Percentiles rank a stretch among this genome's conserved stretches.
Evolutionary conservation across 495 filamentous ascomycete genomes (phyloP).

Genomic region (Neurospora africana): DNA sequence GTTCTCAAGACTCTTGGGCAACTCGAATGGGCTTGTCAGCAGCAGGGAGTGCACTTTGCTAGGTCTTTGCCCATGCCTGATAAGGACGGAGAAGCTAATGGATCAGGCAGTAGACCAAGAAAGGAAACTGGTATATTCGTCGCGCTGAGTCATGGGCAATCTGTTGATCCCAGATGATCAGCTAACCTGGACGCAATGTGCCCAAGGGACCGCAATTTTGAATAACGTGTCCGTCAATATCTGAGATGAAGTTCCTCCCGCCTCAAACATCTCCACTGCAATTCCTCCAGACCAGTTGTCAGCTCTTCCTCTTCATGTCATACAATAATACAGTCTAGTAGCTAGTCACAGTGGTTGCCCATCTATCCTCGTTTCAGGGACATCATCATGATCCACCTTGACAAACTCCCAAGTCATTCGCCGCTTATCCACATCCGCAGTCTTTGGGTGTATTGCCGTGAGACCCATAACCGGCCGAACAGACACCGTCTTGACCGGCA

Average conservation of each 20-base stretch:
- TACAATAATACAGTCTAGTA: neutral
- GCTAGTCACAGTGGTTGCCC: neutral
- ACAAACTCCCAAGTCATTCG: neutral
- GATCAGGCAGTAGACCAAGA: neutral
- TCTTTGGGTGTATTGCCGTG: neutral
- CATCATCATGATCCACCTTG: neutral
- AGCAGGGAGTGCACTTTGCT: constrained; percentile 17
- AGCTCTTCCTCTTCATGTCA: neutral
- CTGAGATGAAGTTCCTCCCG: accelerated
- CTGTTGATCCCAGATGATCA: accelerated
- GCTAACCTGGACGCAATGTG: accelerated
- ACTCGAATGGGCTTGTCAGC: constrained; percentile 21
- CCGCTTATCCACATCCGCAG: neutral
- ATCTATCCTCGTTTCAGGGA: neutral
- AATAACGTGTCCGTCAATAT: neutral
- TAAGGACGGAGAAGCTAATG: neutral
- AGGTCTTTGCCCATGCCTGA: neutral
- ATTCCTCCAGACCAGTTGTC: neutral
- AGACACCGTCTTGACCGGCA: neutral
- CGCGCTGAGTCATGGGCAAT: constrained; percentile 13
- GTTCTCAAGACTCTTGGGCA: constrained; percentile 19
- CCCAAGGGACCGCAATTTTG: neutral
- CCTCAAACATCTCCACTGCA: neutral
- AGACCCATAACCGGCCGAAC: neutral
- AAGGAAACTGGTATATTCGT: constrained; percentile 1